These are phyloP conservation scores for Citeromyces hawaiiensis DNA, from an alignment of 1,139 yeast genomes.

Conservation along the genomic window DNA sequence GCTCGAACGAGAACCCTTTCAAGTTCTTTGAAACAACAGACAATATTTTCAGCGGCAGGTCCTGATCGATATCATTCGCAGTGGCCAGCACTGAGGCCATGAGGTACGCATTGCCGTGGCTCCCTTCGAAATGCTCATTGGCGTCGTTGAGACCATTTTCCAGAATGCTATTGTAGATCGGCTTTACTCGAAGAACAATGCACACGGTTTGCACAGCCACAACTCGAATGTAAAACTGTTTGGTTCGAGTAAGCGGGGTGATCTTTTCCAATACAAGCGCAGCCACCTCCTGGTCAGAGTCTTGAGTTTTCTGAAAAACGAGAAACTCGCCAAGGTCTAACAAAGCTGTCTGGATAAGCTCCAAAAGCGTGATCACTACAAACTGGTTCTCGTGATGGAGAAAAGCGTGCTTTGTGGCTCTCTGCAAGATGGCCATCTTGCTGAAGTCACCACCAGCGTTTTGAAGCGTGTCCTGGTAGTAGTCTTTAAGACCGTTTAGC, in stretches of 20 bases:
- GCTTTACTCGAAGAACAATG: conserved; percentile 14
- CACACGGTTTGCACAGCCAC: conserved; percentile 19
- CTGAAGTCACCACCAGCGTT: not conserved
- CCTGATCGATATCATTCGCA: conserved; percentile 16
- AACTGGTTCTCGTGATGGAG: conserved; percentile 1
- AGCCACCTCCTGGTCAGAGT: conserved; percentile 11
- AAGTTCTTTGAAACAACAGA: conserved; percentile 16
- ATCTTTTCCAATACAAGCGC: conserved; percentile 13
- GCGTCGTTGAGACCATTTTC: conserved; percentile 14
- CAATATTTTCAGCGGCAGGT: conserved; percentile 20
- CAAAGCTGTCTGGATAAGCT: conserved; percentile 13
- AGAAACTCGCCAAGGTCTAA: conserved; percentile 15
- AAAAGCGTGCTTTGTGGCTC: conserved; percentile 1
- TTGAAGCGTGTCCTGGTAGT: not conserved
- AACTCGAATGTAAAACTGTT: conserved; percentile 21
- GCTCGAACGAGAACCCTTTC: conserved; percentile 21
- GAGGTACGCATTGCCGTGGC: conserved; percentile 15
- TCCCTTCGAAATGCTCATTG: conserved; percentile 12
- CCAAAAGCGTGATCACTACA: conserved; percentile 10
- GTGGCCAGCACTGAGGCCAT: conserved; percentile 16
- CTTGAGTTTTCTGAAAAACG: conserved; percentile 9
- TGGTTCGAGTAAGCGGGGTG: conserved; percentile 18
- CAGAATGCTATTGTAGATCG: conserved; percentile 16
- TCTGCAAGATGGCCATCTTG: conserved; percentile 3
- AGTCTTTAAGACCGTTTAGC: not conserved